A percentile compares a stretch with the other conserved stretches of the same genome.
phyloP scores from a whole-genome alignment of 177 flowering plant genomes.

The Vitis hybrid region DNA sequence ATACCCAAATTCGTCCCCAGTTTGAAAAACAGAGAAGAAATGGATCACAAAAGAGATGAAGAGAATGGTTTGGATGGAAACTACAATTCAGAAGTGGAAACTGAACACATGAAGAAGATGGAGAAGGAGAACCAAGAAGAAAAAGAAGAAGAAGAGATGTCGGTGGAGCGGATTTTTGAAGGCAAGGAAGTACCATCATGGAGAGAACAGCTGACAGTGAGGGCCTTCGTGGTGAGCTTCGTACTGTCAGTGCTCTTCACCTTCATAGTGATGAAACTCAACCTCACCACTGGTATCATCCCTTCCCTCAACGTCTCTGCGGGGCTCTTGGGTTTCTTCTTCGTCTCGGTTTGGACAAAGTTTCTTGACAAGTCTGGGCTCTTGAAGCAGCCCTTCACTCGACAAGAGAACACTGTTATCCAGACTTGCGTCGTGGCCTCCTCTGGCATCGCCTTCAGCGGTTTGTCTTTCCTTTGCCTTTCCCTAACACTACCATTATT shows the following conservation, averaged over 20 bases:
- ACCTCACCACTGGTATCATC: constrained; percentile 24
- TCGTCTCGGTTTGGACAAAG: constrained; percentile 11
- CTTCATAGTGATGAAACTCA: constrained; percentile 10
- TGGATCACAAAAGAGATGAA: no score
- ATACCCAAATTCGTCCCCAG: no score
- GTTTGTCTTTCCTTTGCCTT: neutral
- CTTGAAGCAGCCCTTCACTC: constrained; percentile 22
- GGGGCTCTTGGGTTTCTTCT: constrained; percentile 22
- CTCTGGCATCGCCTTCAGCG: constrained; percentile 26
- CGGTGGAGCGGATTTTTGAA: neutral
- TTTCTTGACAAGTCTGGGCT: constrained; percentile 9
- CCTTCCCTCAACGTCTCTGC: constrained; percentile 30
- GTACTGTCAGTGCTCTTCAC: neutral
- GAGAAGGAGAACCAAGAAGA: neutral
- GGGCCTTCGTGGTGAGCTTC: neutral
- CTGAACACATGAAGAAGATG: no score
- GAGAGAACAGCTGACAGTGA: neutral
- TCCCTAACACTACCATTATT: no score
- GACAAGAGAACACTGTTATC: constrained; percentile 30
- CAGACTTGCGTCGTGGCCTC: constrained; percentile 29
- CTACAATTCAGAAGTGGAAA: no score
- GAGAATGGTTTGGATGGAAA: no score
- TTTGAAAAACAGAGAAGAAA: no score
- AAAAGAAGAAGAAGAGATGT: neutral
- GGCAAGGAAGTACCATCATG: neutral